Evolutionary conservation across 2,329 filamentous ascomycete species (phyloP).

Genomic region (Apiospora kogelbergensis): DNA sequence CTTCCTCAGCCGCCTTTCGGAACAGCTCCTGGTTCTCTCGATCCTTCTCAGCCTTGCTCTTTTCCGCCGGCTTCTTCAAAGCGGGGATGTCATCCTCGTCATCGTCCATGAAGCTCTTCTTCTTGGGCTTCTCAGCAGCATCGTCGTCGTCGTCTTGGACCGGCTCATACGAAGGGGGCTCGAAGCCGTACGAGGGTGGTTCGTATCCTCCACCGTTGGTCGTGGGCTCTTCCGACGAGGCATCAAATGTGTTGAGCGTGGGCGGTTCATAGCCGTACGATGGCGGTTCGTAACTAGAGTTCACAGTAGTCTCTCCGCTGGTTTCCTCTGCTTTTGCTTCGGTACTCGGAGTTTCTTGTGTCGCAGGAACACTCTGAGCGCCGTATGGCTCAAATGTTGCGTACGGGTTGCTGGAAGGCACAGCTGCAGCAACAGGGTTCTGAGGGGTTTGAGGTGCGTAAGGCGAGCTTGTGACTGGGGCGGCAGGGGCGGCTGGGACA

Average conservation of each 20-base stretch:
- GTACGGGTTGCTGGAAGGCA: slow-evolving; percentile 23
- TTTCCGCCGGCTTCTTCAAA: slow-evolving; percentile 51
- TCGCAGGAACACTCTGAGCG: slow-evolving; percentile 17
- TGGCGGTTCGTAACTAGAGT: slow-evolving; percentile 41
- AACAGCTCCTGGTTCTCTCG: slow-evolving; percentile 83
- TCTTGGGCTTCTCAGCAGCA: slow-evolving; percentile 59
- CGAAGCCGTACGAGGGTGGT: slow-evolving; percentile 58
- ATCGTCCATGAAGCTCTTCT: slow-evolving; percentile 79
- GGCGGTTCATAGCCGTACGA: slow-evolving; percentile 55
- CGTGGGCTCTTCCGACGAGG: slow-evolving; percentile 28
- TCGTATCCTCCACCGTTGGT: slow-evolving; percentile 51
- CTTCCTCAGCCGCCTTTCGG: slow-evolving; percentile 76
- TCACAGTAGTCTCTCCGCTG: slow-evolving; percentile 19
- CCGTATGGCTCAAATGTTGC: slow-evolving; percentile 28
- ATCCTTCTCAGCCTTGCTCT: slow-evolving; percentile 68
- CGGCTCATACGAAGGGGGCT: slow-evolving; percentile 58
- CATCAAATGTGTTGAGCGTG: slow-evolving; percentile 34
- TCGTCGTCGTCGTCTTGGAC: slow-evolving; percentile 47
- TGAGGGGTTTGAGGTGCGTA: slow-evolving; percentile 23
- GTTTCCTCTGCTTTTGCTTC: slow-evolving; percentile 5
- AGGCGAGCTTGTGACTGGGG: slow-evolving; percentile 21
- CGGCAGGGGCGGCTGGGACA: slow-evolving; percentile 16
- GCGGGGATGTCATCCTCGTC: slow-evolving; percentile 69
- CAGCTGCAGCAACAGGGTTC: slow-evolving; percentile 14
- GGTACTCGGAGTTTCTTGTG: neutral